Base-by-base conservation (phyloP, 257 asterid genomes). In the Jacaranda mimosifolia region DNA sequence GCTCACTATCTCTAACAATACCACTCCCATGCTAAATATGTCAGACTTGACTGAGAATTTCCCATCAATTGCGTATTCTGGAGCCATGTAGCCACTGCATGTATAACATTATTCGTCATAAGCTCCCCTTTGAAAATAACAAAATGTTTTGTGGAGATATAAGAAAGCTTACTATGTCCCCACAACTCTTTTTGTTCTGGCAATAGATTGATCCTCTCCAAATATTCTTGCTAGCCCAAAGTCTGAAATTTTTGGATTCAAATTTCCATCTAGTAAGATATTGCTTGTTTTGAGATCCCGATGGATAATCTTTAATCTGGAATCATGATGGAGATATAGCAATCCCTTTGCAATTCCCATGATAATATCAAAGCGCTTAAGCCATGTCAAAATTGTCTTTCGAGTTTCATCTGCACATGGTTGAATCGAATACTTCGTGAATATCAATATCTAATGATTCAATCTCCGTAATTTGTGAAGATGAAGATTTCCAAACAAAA, bases 41-140 rank as follows among this genome's bases (percentile, higher is more conserved):
- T 87, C 89, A 4, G 91, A 87, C 52, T 85, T 87, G 14, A 68
- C 72, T 3, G 91, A 87, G 49, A 71, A 85, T 3, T 75, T 80
- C 11, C 91, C 91, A 35, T 76, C 75, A 18, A 85, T 51, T 0
- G 91, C 87, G 11, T 87, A 87, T 73, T 85, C 88, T 2, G 88
- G 91, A 60, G 91, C 77, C 87, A 87, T 87, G 57, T 87, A 87
- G 3, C 90, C 92, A 68, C 92, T 88, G 84, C 72, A 82, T 18
- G 32, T 2, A 26, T 2, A 26, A 38, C 72, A 13, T 7, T 39
- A 62, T 52, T 39, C 2, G 3, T 63, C 12, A 35, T 58, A 26
- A 6, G 53, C 52, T 14, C 15, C 4, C 3, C 2, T 40, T 3
- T 4, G n/a, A 26, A 43, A 43, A 7, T 0, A 21, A 21, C 9